phyloP scores from a whole-genome alignment of 2,329 filamentous ascomycete species.

The Dothiorella sarmentorum region DNA sequence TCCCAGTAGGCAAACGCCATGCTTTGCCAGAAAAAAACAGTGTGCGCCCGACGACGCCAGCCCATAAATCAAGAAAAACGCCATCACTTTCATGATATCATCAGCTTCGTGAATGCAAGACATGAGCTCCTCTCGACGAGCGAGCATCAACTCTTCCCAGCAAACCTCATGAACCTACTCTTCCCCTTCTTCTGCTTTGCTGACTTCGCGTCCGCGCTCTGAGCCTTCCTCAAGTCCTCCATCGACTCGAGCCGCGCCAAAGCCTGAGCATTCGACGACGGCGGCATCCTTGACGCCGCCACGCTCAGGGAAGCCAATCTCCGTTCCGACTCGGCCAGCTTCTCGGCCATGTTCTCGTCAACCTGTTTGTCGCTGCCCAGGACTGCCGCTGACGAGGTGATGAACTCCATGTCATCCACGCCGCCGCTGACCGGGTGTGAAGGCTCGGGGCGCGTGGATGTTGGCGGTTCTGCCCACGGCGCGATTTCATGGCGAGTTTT shows the following conservation, averaged over 20 bases:
- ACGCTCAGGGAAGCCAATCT: not conserved
- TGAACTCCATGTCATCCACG: not conserved
- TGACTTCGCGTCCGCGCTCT: not conserved
- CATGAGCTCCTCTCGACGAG: not conserved
- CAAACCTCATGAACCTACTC: not conserved
- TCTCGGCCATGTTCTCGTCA: not conserved
- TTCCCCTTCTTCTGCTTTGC: not conserved
- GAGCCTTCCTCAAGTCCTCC: not conserved
- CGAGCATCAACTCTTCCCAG: not conserved
- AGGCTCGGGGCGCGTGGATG: not conserved
- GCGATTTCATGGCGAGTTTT: not conserved
- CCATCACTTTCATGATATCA: not conserved
- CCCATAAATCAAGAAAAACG: not conserved
- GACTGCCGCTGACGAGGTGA: not conserved
- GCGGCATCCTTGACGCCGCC: not conserved
- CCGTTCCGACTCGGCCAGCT: not conserved
- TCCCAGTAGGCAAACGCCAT: not conserved
- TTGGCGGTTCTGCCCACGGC: constrained; percentile 8
- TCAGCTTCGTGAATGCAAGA: not conserved
- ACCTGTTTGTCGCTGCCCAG: not conserved
- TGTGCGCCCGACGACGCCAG: too few species aligned
- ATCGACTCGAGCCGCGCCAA: not conserved
- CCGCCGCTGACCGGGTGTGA: not conserved
- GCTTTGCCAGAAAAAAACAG: not conserved
- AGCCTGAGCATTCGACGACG: not conserved